These are phyloP conservation scores for Paragyromitra xinjiangensis DNA, from an alignment of 495 filamentous ascomycete genomes.

Conservation along the genomic window DNA sequence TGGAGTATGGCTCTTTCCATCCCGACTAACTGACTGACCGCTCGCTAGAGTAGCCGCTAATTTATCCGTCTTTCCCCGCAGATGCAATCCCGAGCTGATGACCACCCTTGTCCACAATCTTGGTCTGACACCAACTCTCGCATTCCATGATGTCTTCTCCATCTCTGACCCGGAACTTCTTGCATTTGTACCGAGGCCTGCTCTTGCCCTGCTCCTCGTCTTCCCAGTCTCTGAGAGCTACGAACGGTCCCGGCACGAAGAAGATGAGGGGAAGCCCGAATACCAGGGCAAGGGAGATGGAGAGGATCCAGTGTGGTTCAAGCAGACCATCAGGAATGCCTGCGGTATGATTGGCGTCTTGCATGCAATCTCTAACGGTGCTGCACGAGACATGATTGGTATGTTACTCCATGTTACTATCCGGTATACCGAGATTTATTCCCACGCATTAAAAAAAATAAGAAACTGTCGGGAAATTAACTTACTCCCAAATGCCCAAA, in stretches of 20 bases:
- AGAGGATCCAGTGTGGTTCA: slow-evolving; percentile 82
- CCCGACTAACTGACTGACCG: slow-evolving; percentile 21
- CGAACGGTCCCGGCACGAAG: slow-evolving; percentile 70
- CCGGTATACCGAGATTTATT: slow-evolving; percentile 17
- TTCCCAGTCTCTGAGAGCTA: slow-evolving; percentile 79
- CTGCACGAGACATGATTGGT: slow-evolving; percentile 63
- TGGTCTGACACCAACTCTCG: slow-evolving; percentile 71
- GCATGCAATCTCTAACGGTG: slow-evolving; percentile 75
- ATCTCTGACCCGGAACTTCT: slow-evolving; percentile 82
- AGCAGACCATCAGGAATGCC: slow-evolving; percentile 87
- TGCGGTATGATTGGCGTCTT: slow-evolving; percentile 86
- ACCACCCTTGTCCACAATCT: slow-evolving; percentile 76
- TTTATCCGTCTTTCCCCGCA: slow-evolving; percentile 46
- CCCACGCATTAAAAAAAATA: not conserved
- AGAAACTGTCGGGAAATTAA: slow-evolving; percentile 27
- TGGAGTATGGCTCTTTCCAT: slow-evolving; percentile 56
- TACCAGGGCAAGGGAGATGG: slow-evolving; percentile 61
- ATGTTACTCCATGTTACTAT: slow-evolving; percentile 36
- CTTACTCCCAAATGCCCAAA: slow-evolving; percentile 48
- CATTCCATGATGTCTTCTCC: slow-evolving; percentile 84
- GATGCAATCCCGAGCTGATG: slow-evolving; percentile 80
- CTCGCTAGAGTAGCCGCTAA: slow-evolving; percentile 29
- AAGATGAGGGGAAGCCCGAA: slow-evolving; percentile 66
- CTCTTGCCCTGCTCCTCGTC: slow-evolving; percentile 82
- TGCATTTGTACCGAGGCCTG: slow-evolving; percentile 82